These are phyloP conservation scores for Aureobasidium sp. DNA, from an alignment of 2,329 filamentous ascomycete genomes.

Conservation along the genomic window DNA sequence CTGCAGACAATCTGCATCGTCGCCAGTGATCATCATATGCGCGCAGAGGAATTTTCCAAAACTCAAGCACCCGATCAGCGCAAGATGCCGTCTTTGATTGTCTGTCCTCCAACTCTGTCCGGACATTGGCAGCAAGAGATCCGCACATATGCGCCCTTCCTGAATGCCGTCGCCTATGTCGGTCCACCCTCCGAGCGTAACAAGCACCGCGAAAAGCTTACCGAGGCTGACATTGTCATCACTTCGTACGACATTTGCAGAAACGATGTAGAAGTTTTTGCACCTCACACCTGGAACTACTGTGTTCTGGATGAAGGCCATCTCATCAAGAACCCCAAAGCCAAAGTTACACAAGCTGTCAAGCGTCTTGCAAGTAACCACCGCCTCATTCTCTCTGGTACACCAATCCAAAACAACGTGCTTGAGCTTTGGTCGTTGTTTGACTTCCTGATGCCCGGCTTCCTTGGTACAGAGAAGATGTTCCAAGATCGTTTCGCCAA, in stretches of 20 bases:
- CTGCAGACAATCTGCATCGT: slow-evolving; percentile 96
- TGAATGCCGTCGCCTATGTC: slow-evolving; percentile 82
- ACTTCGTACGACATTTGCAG: slow-evolving; percentile 98
- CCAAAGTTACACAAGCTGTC: slow-evolving; percentile 88
- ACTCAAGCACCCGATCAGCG: slow-evolving; percentile 71
- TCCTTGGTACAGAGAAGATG: slow-evolving; percentile 92
- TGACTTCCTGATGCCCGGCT: slow-evolving; percentile 98
- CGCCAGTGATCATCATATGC: slow-evolving; percentile 90
- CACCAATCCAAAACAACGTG: slow-evolving; percentile 96
- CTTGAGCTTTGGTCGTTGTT: slow-evolving; percentile 96
- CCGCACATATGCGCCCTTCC: slow-evolving; percentile 88
- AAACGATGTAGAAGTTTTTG: slow-evolving; percentile 82
- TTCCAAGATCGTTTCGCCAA: slow-evolving; percentile 93
- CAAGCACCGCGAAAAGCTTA: slow-evolving; percentile 59
- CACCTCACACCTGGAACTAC: slow-evolving; percentile 89
- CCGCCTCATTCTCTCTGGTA: slow-evolving; percentile 89
- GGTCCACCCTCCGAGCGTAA: slow-evolving; percentile 76
- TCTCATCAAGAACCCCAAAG: slow-evolving; percentile 96
- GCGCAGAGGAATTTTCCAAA: slow-evolving; percentile 81
- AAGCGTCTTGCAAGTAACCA: slow-evolving; percentile 88
- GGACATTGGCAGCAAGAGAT: slow-evolving; percentile 99
- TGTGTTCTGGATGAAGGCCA: slow-evolving; percentile 95
- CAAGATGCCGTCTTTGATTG: slow-evolving; percentile 80
- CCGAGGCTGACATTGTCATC: slow-evolving; percentile 81
- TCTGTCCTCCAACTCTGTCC: slow-evolving; percentile 91